Evolutionary conservation across 2,329 filamentous ascomycete species (phyloP), one percentile per base, ranked within the genome.

Genomic region (Coniosporium tulheliwenetii): DNA sequence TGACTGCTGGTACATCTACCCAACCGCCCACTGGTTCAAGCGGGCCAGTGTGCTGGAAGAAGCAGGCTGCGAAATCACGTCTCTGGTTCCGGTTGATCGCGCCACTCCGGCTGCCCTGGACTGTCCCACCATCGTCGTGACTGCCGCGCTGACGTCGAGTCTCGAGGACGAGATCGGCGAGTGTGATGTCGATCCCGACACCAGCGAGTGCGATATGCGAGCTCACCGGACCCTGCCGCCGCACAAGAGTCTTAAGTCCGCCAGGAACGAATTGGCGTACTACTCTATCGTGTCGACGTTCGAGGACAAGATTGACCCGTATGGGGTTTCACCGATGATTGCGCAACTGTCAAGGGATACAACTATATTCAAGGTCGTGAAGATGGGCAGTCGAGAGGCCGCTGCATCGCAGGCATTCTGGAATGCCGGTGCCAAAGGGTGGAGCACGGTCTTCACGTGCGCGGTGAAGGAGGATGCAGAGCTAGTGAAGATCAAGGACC

Each of bases 401-500:
- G 38, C 38, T 32, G 38, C 38, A 2, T 10, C 38, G 29, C 26
- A 34, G 30, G 38, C 38, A 5, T 39, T 39, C 30, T 39, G 15
- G 14, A 32, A 39, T 7, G 38, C 38, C 8, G 38, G 38, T 10
- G 30, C 29, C 15, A 10, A 33, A 5, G 38, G 38, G 5, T 39
- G 38, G 38, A 33, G 29, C 26, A 39, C 38, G 9, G 38, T 39
- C 5, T 39, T 39, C 26, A 32, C 35, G 5, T 39, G 38, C 33
- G 38, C 38, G 5, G 26, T 39, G 4, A 26, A 7, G 19, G 19
- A 26, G 7, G 19, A 26, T 26, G 19, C 19, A 3, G 19, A 26
- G 19, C 19, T 26, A 7, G 19, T 26, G 4, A 26, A 26, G 19
- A 26, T 26, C 7, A 26, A 26, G 19, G 19, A 26, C 7, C 7